Evolutionary conservation across 139 green algal species (phyloP), one percentile per base, ranked within the genome.

Genomic region (Deuterostichococcus epilithicus): DNA sequence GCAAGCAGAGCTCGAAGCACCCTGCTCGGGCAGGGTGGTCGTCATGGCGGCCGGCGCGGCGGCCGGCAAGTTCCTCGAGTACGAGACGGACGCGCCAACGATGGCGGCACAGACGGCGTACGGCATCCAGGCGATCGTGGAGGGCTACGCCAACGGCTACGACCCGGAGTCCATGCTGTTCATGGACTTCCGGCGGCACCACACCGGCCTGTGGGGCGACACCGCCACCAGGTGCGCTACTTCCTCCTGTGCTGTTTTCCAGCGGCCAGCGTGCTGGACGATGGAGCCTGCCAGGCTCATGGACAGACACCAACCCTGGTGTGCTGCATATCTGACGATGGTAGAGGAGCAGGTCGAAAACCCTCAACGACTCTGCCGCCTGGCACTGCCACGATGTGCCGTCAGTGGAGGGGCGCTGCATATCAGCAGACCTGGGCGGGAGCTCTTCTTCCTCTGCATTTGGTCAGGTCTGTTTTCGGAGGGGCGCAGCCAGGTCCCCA

Each of bases 31-130:
- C 80, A 92, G 91, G 82, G 70, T 97, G 38, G 88, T 93, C 22
- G 93, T 87, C 0, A 78, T 98, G 25, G 94, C 94, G 1, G 90
- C 92, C 0, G 94, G 94, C 25, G 91, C 89, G 8, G 92, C 92
- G 0, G 89, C 90, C 4, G 93, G 92, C 26, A 89, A 90, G 76
- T 94, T 98, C 70, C 79, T 97, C 39, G 73, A 85, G 35, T 97
- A 94, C 70, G 91, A 97, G 85, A 73, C 85, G 8, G 86, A 73
- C 44, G 92, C 85, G 15, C 92, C 92, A 5, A 78, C 73, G 1
- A 88, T 96, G 66, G 94, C 91, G 6, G 93, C 94, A 35, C 93
- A 97, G 83, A 97, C 93, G 15, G 93, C 93, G 33, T 97, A 97
- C 75, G 93, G 93, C 65, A 95, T 97, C 26, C 85, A 93, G 79